A percentile compares a stretch with the other conserved stretches of the same genome.
Evolutionary conservation across 2,329 filamentous ascomycete species (phyloP).

Genomic region (Parafenestella ontariensis): DNA sequence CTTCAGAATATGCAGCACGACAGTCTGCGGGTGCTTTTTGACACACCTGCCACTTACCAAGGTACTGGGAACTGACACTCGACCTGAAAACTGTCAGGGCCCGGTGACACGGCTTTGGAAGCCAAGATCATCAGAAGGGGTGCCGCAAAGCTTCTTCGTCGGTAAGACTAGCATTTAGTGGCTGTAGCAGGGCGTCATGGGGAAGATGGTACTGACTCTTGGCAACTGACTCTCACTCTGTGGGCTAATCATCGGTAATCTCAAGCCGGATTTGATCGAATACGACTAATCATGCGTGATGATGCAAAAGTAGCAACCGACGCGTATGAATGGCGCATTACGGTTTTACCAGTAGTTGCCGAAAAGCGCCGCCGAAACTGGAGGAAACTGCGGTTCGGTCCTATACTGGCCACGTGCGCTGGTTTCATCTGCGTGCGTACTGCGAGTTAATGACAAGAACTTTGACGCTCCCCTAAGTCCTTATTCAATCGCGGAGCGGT

Average conservation of each 20-base stretch:
- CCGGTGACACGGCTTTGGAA: background rate
- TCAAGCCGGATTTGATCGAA: background rate
- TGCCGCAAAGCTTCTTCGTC: background rate
- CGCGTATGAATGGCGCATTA: background rate
- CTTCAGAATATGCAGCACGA: background rate
- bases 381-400: too few species aligned
- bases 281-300: background rate
- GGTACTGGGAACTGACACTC: too few species aligned
- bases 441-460: too few species aligned
- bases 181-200: background rate
- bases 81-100: background rate
- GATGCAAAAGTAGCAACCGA: too few species aligned
- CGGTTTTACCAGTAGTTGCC: background rate
- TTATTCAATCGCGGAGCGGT: too few species aligned
- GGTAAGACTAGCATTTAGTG: background rate
- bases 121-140: background rate
- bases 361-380: background rate
- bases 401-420: too few species aligned
- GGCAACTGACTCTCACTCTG: background rate
- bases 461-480: too few species aligned
- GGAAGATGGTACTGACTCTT: background rate
- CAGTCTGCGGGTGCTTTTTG: too few species aligned
- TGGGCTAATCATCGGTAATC: background rate
- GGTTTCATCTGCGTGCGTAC: too few species aligned
- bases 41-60: too few species aligned